These are phyloP conservation scores for Acanthamoeba royreba DNA, from an alignment of 208 protist species.

Conservation along the genomic window DNA sequence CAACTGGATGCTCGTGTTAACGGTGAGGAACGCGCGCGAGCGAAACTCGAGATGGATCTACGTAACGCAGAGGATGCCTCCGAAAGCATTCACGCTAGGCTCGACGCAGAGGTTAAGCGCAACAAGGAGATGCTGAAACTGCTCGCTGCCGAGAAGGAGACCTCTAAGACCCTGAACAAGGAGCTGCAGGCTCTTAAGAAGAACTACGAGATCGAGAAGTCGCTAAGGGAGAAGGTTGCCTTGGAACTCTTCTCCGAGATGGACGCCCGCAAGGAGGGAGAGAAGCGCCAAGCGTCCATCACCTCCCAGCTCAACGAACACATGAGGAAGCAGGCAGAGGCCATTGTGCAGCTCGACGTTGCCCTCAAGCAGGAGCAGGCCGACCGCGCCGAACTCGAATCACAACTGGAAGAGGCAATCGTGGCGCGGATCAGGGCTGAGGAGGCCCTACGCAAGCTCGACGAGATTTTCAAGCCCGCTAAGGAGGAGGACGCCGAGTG, in stretches of 20 bases:
- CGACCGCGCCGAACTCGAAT: background rate
- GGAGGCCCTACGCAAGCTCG: background rate
- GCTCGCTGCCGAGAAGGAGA: background rate
- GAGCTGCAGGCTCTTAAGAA: background rate
- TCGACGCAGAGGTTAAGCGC: background rate
- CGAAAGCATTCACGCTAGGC: background rate
- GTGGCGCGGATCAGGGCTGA: background rate
- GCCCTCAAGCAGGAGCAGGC: constrained; percentile 1
- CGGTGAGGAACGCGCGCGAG: background rate
- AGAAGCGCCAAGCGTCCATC: background rate
- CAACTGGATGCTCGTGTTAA: too few relatives aligned
- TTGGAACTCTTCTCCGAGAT: background rate
- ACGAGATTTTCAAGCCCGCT: background rate
- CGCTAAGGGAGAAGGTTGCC: background rate
- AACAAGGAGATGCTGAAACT: background rate
- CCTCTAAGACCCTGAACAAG: background rate
- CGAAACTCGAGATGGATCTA: background rate
- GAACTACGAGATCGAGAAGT: background rate
- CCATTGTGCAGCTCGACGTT: background rate
- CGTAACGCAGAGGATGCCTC: background rate
- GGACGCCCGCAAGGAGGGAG: background rate
- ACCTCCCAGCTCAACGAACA: background rate
- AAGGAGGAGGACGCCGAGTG: background rate
- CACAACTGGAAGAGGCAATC: background rate
- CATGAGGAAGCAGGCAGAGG: background rate